Percentiles rank a stretch among this genome's conserved stretches.
Conservation (phyloP, 495 filamentous ascomycete species). For the Pseudoneurospora amorphoporcata region DNA sequence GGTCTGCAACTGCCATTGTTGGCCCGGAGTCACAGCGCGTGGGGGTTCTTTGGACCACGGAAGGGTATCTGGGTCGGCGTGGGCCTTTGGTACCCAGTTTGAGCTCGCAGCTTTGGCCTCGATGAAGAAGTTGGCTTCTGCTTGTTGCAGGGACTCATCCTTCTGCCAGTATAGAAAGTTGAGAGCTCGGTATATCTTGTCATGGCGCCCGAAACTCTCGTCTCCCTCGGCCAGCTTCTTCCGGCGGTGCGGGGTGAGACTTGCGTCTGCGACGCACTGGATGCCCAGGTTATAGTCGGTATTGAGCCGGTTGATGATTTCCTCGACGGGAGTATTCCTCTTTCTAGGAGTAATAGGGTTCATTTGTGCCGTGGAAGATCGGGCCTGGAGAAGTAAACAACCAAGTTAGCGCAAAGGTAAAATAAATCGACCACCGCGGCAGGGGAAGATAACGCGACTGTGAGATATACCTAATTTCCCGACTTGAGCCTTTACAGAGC, state of each 20-base stretch:
- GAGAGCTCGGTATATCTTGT: conserved; percentile 10
- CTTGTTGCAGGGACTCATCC: conserved; percentile 4
- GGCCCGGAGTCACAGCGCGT: conserved; percentile 2
- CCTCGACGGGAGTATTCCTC: conserved; percentile 1
- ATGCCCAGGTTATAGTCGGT: conserved; percentile 15
- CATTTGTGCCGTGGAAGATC: neutral
- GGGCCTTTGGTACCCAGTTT: conserved; percentile 13
- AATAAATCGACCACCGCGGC: neutral
- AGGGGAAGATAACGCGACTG: neutral
- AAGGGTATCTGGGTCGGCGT: conserved; percentile 3
- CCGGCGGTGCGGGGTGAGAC: conserved; percentile 8
- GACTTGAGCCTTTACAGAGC: neutral
- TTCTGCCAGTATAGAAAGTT: conserved; percentile 9
- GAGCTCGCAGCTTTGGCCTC: conserved; percentile 10
- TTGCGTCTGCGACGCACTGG: conserved; percentile 7
- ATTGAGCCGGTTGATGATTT: conserved; percentile 12
- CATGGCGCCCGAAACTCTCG: conserved; percentile 3
- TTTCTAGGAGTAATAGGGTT: conserved; percentile 11
- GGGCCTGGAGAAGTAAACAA: neutral
- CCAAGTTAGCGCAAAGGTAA: neutral
- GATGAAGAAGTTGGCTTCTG: conserved; percentile 9
- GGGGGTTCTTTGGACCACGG: conserved; percentile 1
- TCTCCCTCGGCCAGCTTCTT: conserved; percentile 4
- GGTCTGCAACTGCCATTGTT: conserved; percentile 11
- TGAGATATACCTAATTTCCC: neutral